phyloP scores from a whole-genome alignment of 768 basidiomycete genomes.

The Xerocomellus dryophilus region DNA sequence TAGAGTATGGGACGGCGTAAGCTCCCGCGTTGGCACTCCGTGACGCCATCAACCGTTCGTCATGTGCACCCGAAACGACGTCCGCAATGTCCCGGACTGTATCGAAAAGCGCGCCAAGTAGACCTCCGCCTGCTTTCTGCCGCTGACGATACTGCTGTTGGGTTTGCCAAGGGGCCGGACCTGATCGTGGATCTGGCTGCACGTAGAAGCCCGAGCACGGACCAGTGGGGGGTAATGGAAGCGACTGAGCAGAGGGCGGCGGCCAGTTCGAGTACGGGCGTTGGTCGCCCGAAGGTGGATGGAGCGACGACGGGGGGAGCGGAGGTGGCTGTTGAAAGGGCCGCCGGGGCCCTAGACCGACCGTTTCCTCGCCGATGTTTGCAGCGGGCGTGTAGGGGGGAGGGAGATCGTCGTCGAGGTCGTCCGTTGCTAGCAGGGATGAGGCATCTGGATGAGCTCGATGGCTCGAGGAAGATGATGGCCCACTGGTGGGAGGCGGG shows the following conservation, averaged over 20 bases:
- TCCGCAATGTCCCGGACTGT: slow-evolving; percentile 30
- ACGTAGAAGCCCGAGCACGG: slow-evolving; percentile 1
- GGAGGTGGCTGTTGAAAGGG: slow-evolving; percentile 53
- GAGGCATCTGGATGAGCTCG: not conserved
- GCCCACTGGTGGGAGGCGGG: not conserved
- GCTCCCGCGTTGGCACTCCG: slow-evolving; percentile 19
- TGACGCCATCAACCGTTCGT: slow-evolving; percentile 14
- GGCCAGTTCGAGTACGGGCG: not conserved
- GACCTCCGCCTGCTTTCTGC: slow-evolving; percentile 21
- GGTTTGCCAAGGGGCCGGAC: slow-evolving; percentile 22
- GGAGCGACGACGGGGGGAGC: not conserved
- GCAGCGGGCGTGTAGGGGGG: slow-evolving; percentile 68
- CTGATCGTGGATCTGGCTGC: slow-evolving; percentile 14
- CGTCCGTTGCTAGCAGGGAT: not conserved
- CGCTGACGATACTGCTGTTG: slow-evolving; percentile 18
- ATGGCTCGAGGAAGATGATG: not conserved
- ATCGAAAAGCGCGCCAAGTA: slow-evolving; percentile 27
- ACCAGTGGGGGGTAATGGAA: not conserved
- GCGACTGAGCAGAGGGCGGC: not conserved
- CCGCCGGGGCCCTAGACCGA: slow-evolving; percentile 60
- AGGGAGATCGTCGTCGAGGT: slow-evolving; percentile 56
- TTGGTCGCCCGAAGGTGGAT: not conserved
- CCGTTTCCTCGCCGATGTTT: slow-evolving; percentile 56
- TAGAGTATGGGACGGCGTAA: slow-evolving; percentile 20
- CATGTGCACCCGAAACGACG: slow-evolving; percentile 23